Percentiles rank a stretch among this genome's conserved stretches.
phyloP scores from a whole-genome alignment of 345 rosid genomes.

The Citrus maxima region DNA sequence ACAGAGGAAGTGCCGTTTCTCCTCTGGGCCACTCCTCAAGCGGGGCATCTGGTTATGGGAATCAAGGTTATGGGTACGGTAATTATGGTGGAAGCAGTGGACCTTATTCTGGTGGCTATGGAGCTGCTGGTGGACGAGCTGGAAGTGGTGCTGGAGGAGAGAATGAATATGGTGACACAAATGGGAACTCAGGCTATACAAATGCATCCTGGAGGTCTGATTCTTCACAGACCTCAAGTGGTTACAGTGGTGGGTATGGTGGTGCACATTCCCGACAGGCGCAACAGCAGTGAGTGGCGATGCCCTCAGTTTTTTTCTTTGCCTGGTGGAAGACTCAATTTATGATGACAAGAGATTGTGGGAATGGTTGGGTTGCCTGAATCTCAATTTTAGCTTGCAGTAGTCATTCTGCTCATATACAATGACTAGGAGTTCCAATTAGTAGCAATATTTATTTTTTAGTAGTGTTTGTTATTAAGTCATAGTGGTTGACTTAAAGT shows the following conservation, averaged over 20 bases:
- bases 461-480: slow-evolving; percentile 14
- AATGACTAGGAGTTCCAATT: slow-evolving; percentile 26
- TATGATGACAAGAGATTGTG: slow-evolving; percentile 12
- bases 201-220: slow-evolving; percentile 27
- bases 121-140: slow-evolving; percentile 21
- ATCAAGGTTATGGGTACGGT: slow-evolving; percentile 30
- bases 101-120: slow-evolving; percentile 28
- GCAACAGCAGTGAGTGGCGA: slow-evolving; percentile 18
- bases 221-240: slow-evolving; percentile 25
- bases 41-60: slow-evolving; percentile 29
- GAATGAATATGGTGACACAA: slow-evolving; percentile 26
- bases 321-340: not conserved
- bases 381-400: slow-evolving; percentile 26
- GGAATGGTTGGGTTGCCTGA: slow-evolving; percentile 35
- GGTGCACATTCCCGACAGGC: slow-evolving; percentile 26
- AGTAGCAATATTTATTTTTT: slow-evolving; percentile 11
- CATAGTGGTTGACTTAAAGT: slow-evolving; percentile 15
- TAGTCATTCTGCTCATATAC: slow-evolving; percentile 31
- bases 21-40: slow-evolving; percentile 19
- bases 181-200: slow-evolving; percentile 28
- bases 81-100: slow-evolving; percentile 32
- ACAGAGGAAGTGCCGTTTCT: slow-evolving; percentile 21
- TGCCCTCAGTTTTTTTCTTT: slow-evolving; percentile 3
- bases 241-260: slow-evolving; percentile 24
- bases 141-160: slow-evolving; percentile 28